Evolutionary conservation across 2,329 filamentous ascomycete species (phyloP).

Genomic region (Ascocoryne sarcoides): DNA sequence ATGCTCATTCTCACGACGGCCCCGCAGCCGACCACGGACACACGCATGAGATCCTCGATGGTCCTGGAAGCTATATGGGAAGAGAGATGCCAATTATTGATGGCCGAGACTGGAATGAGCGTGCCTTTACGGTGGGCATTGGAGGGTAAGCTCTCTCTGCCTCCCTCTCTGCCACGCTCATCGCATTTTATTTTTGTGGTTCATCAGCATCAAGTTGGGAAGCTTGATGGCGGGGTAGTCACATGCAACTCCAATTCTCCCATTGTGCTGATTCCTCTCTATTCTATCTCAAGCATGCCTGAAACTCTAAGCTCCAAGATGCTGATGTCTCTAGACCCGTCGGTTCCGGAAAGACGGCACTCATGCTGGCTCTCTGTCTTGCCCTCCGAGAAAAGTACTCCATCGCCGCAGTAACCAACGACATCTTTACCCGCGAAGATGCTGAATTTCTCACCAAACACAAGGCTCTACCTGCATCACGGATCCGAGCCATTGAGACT

Average conservation of each 20-base stretch:
- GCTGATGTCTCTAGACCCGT: slow-evolving; percentile 80
- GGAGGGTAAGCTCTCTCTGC: slow-evolving; percentile 61
- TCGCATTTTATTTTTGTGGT: too few relatives aligned
- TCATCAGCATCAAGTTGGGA: slow-evolving; percentile 1
- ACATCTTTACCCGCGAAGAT: slow-evolving; percentile 98
- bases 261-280: too few relatives aligned
- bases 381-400: slow-evolving; percentile 73
- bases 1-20: slow-evolving; percentile 44
- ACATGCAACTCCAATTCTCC: too few relatives aligned
- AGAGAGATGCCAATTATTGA: slow-evolving; percentile 92
- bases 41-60: slow-evolving; percentile 89
- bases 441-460: slow-evolving; percentile 92
- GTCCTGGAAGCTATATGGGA: slow-evolving; percentile 80
- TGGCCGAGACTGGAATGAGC: slow-evolving; percentile 76
- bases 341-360: slow-evolving; percentile 91
- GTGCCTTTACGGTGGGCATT: slow-evolving; percentile 95
- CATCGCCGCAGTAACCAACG: slow-evolving; percentile 94
- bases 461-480: slow-evolving; percentile 68
- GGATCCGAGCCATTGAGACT: slow-evolving; percentile 94
- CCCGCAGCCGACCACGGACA: slow-evolving; percentile 75
- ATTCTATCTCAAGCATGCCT: too few relatives aligned
- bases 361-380: slow-evolving; percentile 89
- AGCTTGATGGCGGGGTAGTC: slow-evolving; percentile 11
- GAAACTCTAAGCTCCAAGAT: too few relatives aligned
- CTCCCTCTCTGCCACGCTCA: slow-evolving; percentile 1